These are phyloP conservation scores for Dryadomyces quercivorus DNA, from an alignment of 2,329 filamentous ascomycete species.

Conservation along the genomic window DNA sequence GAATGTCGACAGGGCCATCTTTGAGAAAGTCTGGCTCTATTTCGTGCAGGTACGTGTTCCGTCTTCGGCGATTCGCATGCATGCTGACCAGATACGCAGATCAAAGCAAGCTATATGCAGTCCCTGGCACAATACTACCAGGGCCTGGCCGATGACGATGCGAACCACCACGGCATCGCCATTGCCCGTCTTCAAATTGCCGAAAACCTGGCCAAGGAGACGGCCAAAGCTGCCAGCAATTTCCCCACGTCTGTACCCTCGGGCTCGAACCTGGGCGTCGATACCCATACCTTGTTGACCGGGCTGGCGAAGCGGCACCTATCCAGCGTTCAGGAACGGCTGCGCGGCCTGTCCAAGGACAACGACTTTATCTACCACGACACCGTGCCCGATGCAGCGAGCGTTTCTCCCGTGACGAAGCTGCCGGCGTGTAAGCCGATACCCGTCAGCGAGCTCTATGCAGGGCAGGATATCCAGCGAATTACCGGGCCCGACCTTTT, in stretches of 20 bases:
- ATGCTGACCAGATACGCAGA: conserved; percentile 25
- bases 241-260: conserved; percentile 72
- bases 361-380: conserved; percentile 99
- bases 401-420: conserved; percentile 71
- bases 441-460: conserved; percentile 90
- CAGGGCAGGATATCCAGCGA: conserved; percentile 90
- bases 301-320: conserved; percentile 78
- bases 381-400: conserved; percentile 73
- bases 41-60: conserved; percentile 55
- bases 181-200: conserved; percentile 75
- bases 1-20: conserved; percentile 79
- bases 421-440: conserved; percentile 93
- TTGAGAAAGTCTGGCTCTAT: conserved; percentile 86
- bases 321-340: conserved; percentile 67
- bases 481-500: conserved; percentile 97
- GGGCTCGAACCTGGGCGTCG: conserved; percentile 71
- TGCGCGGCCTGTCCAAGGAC: conserved; percentile 69
- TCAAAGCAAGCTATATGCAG: conserved; percentile 70
- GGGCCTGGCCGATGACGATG: conserved; percentile 79
- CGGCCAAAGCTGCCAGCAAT: conserved; percentile 59
- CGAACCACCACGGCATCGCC: conserved; percentile 72
- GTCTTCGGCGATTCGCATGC: neutral
- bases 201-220: conserved; percentile 66
- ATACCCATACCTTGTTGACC: conserved; percentile 61
- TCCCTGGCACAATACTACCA: conserved; percentile 92